Base-by-base conservation (phyloP, 306 rosid species). In the Quercus bicolor region DNA sequence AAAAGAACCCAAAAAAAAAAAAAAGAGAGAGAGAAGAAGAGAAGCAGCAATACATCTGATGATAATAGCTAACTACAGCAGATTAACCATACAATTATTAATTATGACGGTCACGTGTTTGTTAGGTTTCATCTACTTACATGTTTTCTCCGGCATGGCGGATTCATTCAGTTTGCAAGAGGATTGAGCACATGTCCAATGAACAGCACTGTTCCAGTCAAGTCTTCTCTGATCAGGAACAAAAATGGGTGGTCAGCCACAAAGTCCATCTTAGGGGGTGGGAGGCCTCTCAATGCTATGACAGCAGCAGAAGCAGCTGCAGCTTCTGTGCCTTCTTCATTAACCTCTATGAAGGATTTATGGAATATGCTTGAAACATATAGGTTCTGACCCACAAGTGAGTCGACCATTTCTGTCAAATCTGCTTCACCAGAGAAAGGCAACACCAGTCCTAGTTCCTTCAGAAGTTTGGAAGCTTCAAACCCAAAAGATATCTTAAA, bases 271-370 rank as follows among this genome's bases (percentile, higher is more conserved):
- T 19, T 60, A 1, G 54, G 6, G 8, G 15, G 0, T 9, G 0
- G 12, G 21, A 79, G 0, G 33, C 77, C 0, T 80, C 90, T 77
- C 16, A 68, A 0, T 1, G 0, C 0, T 26, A 93, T 31, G 2
- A 77, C 77, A 37, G 75, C 87, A 11, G 82, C 90, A 8, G 86
- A 79, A 37, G 87, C 93, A 24, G 91, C 94, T 3, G 93, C 98
- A 29, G 98, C 98, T 85, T 91, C 91, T 23, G 97, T 90, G 74
- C 97, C 96, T 88, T 87, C 88, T 84, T 95, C 98, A 2, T 95
- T 90, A 28, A 95, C 97, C 89, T 92, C 91, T 66, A 95, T 84
- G 78, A 88, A 91, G 13, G 97, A 84, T 76, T 88, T 88, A 2
- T 92, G 94, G 75, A 74, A 85, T 72, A 92, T 86, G 68, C 75